Evolutionary conservation across 2,329 filamentous ascomycete species (phyloP), one percentile per base, ranked within the genome.

Genomic region (Colletotrichum gloeosporioides): DNA sequence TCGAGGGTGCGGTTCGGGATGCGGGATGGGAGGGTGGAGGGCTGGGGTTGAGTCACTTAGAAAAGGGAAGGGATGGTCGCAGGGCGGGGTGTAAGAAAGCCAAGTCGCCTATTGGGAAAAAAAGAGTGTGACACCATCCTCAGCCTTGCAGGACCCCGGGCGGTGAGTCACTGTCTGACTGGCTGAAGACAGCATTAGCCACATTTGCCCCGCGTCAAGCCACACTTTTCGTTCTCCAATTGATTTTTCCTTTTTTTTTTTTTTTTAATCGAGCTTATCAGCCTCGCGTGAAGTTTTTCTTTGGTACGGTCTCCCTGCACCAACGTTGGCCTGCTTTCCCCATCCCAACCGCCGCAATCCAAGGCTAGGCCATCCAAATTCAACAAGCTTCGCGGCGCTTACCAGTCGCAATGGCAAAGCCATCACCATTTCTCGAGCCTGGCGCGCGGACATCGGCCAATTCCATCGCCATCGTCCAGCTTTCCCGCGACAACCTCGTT

Each of bases 401-500:
- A 36, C 2, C 69, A 59, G 3, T 32, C 78, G 78, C 55, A 69
- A 88, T 88, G 87, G 78, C 81, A n/a, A 79, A 79, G 16, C 80
- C 84, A 3, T 98, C 96, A 12, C 94, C 96, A 0, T 99, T 99
- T 80, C 90, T 99, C 53, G 91, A 94, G 69, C 93, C 95, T 0
- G 92, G 93, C 18, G 82, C 88, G 4, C 85, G 87, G 25, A 93
- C 96, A 6, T 87, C 89, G 13, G 87, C 92, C 27, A 90, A 94
- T 79, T 90, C 90, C 4, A 91, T 99, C 61, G 95, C 96, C 31
- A 94, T 99, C 77, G 89, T 98, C 74, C 95, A 98, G 83, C 91
- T 99, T 69, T 96, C 95, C 77, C 94, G 96, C 85, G 96, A 99
- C 85, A 93, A 94, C 77, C 92, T 96, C 78, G 89, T 96, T 53